These are phyloP conservation scores for Sarocladium brachiariae DNA, from an alignment of 2,329 filamentous ascomycete species.

Conservation along the genomic window DNA sequence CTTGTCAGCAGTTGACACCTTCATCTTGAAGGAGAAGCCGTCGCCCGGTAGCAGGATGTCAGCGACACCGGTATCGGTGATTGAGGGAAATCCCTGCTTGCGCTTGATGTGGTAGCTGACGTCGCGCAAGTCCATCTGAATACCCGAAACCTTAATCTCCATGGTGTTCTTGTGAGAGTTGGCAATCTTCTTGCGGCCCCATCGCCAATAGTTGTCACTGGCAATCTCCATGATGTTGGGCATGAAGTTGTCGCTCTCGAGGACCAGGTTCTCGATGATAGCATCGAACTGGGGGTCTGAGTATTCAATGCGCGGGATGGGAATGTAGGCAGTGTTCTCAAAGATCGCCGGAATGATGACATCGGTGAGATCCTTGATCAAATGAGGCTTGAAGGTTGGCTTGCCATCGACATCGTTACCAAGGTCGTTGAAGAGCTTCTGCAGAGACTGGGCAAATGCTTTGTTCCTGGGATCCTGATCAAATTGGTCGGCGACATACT, in stretches of 20 bases:
- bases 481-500: slow-evolving; percentile 84
- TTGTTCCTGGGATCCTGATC: slow-evolving; percentile 83
- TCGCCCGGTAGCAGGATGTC: slow-evolving; percentile 83
- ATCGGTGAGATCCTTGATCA: slow-evolving; percentile 81
- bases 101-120: slow-evolving; percentile 93
- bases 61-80: slow-evolving; percentile 82
- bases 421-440: slow-evolving; percentile 82
- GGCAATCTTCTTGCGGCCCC: slow-evolving; percentile 80
- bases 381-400: slow-evolving; percentile 82
- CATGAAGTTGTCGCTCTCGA: slow-evolving; percentile 95
- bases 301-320: slow-evolving; percentile 90
- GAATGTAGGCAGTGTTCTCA: slow-evolving; percentile 81
- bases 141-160: slow-evolving; percentile 77
- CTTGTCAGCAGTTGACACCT: slow-evolving; percentile 73
- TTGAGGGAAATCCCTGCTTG: slow-evolving; percentile 84
- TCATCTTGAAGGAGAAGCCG: slow-evolving; percentile 87
- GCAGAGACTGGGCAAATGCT: slow-evolving; percentile 65
- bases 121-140: slow-evolving; percentile 88
- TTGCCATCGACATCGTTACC: slow-evolving; percentile 82
- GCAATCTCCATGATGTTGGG: slow-evolving; percentile 85
- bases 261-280: slow-evolving; percentile 86
- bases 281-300: slow-evolving; percentile 78
- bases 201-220: slow-evolving; percentile 91
- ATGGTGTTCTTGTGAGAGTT: slow-evolving; percentile 76
- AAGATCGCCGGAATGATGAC: slow-evolving; percentile 79